Base-by-base conservation (phyloP, 495 filamentous ascomycete genomes). In the Penicillium robsamsonii region DNA sequence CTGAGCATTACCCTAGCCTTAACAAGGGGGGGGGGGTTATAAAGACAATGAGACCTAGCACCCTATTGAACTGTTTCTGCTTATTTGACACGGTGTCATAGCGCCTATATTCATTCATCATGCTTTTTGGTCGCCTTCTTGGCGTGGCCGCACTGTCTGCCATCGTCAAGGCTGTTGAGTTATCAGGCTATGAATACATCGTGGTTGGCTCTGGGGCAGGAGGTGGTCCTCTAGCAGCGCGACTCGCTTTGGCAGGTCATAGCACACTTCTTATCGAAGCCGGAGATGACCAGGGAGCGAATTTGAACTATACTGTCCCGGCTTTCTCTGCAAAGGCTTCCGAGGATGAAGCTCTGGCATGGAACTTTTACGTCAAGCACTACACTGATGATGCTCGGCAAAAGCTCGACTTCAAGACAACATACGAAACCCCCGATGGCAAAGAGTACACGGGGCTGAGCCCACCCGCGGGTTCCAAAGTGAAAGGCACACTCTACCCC, bases 151-250 rank as follows among this genome's bases (percentile, higher is more conserved):
- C 59, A 24, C 35, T 52, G 13, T 47, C 59, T 31, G 57, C 59
- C 29, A 48, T 70, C 15, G 65, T 66, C 38, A 67, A 65, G 27
- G 65, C 69, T 13, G 61, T 69, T 30, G 53, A 68, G 18, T 56
- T 70, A 43, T 64, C 64, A 1, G 71, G 67, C 22, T 87, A 87
- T 64, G 86, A 88, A 55, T 88, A 87, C 67, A 78, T 89, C 52
- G 75, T 89, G 20, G 81, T 88, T 0, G 86, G 86, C 33, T 81
- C 77, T 35, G 86, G 85, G 18, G 81, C 85, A 4, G 86, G 86
- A 17, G 85, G 86, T 10, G 84, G 83, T 5, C 83, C 84, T 9
- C 63, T 89, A 4, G 85, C 85, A 0, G 78, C 79, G 10, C 78
- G 83, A 13, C 80, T 88, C 11, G 85, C 84, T 3, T 68, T 80